Percentiles rank a stretch among this genome's conserved stretches.
phyloP scores from a whole-genome alignment of 208 protist genomes.

The Strigomonas culicis region DNA sequence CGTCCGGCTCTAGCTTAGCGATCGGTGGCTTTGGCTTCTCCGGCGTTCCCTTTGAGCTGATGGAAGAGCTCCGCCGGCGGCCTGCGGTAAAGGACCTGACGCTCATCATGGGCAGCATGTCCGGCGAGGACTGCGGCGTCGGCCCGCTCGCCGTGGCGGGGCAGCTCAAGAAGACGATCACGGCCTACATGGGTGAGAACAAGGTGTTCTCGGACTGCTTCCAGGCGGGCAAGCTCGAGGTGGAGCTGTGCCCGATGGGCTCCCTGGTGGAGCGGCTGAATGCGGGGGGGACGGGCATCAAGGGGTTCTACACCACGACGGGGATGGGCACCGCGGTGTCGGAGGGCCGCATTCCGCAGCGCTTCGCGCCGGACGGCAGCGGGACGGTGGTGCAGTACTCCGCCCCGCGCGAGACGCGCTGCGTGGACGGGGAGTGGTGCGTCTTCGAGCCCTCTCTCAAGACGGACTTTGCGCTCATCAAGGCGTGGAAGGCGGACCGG shows the following conservation, averaged over 20 bases:
- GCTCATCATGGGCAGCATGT: conserved; percentile 84
- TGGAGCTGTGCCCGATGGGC: conserved; percentile 95
- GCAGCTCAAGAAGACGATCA: conserved; percentile 64
- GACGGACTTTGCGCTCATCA: conserved; percentile 90
- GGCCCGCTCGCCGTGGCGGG: conserved; percentile 84
- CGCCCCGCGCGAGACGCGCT: conserved; percentile 64
- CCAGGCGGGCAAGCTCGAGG: conserved; percentile 89
- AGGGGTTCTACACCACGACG: conserved; percentile 94
- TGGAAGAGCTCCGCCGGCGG: conserved; percentile 55
- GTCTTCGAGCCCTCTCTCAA: conserved; percentile 88
- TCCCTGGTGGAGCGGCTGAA: conserved; percentile 91
- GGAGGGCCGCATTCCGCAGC: conserved; percentile 82
- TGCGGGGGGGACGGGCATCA: conserved; percentile 92
- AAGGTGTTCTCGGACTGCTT: conserved; percentile 88
- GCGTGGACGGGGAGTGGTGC: conserved; percentile 85
- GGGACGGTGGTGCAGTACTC: conserved; percentile 60
- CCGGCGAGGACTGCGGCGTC: conserved; percentile 91
- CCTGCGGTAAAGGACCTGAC: conserved; percentile 67
- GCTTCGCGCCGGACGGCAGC: conserved; percentile 68
- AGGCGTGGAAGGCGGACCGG: conserved; percentile 91
- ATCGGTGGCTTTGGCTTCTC: conserved; percentile 93
- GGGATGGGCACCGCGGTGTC: conserved; percentile 87
- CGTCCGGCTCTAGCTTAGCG: conserved; percentile 26
- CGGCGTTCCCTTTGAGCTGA: conserved; percentile 89
- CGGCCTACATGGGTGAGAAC: conserved; percentile 95